Conservation (phyloP, 345 rosid species). For the Heritiera littoralis region DNA sequence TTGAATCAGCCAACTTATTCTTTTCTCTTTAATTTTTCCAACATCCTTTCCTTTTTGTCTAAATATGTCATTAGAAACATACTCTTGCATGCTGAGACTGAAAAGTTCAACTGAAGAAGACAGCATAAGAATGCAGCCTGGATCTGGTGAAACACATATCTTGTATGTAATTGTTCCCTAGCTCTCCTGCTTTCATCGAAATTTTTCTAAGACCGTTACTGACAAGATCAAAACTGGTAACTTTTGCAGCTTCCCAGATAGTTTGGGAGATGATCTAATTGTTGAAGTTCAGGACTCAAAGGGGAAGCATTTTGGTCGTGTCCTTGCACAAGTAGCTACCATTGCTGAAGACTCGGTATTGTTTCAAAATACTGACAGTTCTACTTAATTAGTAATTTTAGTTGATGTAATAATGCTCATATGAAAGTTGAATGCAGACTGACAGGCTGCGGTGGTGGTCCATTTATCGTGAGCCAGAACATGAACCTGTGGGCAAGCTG, state of each 20-base stretch:
- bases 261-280: slow-evolving; percentile 87
- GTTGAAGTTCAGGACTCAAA: slow-evolving; percentile 85
- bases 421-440: slow-evolving; percentile 53
- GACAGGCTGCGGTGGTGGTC: slow-evolving; percentile 97
- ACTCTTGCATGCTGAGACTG: slow-evolving; percentile 72
- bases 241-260: slow-evolving; percentile 87
- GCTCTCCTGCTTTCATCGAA: slow-evolving; percentile 20
- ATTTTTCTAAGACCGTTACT: slow-evolving; percentile 12
- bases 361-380: slow-evolving; percentile 18
- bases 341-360: slow-evolving; percentile 73
- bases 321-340: slow-evolving; percentile 79
- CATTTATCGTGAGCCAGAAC: slow-evolving; percentile 89
- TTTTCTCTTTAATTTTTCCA: slow-evolving; percentile 17
- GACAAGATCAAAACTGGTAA: slow-evolving; percentile 25
- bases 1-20: slow-evolving; percentile 5
- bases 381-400: slow-evolving; percentile 4
- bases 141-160: slow-evolving; percentile 90
- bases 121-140: slow-evolving; percentile 78
- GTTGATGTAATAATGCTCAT: slow-evolving; percentile 30
- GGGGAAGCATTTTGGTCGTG: slow-evolving; percentile 85
- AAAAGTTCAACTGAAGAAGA: slow-evolving; percentile 87
- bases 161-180: slow-evolving; percentile 60
- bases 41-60: neutral
- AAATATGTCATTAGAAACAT: slow-evolving; percentile 57
- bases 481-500: slow-evolving; percentile 82